Evolutionary conservation across 1,284 basidiomycete genomes (phyloP), one percentile per base, ranked within the genome.

Genomic region (Trichosporon faecale): DNA sequence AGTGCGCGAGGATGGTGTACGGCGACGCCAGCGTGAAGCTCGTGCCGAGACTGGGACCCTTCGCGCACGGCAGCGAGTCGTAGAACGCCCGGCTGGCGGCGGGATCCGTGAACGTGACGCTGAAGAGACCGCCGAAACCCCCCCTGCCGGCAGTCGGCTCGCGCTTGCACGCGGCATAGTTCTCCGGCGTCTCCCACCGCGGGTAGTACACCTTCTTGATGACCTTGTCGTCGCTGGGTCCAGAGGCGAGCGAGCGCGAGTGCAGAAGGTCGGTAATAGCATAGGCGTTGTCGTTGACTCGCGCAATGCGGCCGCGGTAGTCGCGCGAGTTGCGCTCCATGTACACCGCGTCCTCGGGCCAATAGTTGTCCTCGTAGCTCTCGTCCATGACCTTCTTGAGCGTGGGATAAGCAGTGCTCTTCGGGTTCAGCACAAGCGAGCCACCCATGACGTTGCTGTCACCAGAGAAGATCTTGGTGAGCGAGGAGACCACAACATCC

Each of bases 271-370:
- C 89, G 78, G 93, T 95, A 64, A 97, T 85, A 31, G 88, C 88
- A 79, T 92, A 90, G 2, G 96, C 87, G 80, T 97, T 98, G 66
- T 84, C 81, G 82, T 99, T 93, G 82, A 98, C 94, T 68, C 86
- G 82, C 69, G 86, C 86, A 74, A 95, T 88, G 68, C 96, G 91
- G 9, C 85, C 85, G 66, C 88, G 85, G 85, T 98, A 98, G 84
- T 98, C 91, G 66, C 96, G 92, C 23, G 94, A 97, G 84, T 99
- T 99, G 75, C 96, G 91, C 82, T 99, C 96, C 91, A 99, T 92
- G 85, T 91, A 98, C 67, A 98, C 89, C 37, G 94, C 94, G 80
- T 99, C 97, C 82, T 96, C 93, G 77, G 89, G 88, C 79, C 91
- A 98, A 84, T 93, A 97, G 29, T 86, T 86, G 80, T 99, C 96